phyloP scores from a whole-genome alignment of 2,329 filamentous ascomycete genomes.

The Alternaria brassicicola region DNA sequence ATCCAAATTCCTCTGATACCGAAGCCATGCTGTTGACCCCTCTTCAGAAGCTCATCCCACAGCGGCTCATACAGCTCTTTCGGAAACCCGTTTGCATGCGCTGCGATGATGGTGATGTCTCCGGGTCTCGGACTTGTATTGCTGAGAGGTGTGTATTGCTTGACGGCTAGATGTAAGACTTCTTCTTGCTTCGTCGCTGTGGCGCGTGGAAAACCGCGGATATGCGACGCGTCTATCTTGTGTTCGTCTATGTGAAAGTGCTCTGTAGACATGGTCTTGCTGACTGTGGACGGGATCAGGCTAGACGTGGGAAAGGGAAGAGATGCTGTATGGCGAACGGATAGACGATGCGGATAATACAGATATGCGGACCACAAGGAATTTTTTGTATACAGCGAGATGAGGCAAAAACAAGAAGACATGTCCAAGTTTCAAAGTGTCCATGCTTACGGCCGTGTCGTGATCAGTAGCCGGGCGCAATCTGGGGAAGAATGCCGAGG shows the following conservation, averaged over 20 bases:
- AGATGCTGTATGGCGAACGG: neutral
- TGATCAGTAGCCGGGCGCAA: constrained; percentile 28
- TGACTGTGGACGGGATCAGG: constrained; percentile 1
- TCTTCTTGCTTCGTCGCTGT: constrained; percentile 77
- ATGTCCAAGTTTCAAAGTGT: neutral
- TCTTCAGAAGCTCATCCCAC: constrained; percentile 78
- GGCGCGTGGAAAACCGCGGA: constrained; percentile 79
- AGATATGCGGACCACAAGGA: neutral
- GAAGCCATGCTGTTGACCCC: constrained; percentile 65
- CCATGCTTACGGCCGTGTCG: constrained; percentile 8
- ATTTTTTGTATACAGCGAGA: neutral
- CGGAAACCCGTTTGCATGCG: constrained; percentile 90
- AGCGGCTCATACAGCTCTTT: constrained; percentile 96
- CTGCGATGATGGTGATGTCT: constrained; percentile 83
- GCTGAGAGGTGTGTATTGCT: constrained; percentile 82
- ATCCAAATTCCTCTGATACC: constrained; percentile 86
- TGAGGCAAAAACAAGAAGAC: neutral
- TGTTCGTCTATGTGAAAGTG: constrained; percentile 75
- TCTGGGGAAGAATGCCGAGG: constrained; percentile 35
- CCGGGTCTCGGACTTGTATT: constrained; percentile 71
- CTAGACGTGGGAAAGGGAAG: neutral
- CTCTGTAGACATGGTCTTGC: constrained; percentile 47
- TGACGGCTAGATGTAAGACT: constrained; percentile 73
- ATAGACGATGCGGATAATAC: neutral
- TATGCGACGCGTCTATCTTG: constrained; percentile 69